Conservation (phyloP, 306 rosid genomes). For the Fragaria nilgerrensis region DNA sequence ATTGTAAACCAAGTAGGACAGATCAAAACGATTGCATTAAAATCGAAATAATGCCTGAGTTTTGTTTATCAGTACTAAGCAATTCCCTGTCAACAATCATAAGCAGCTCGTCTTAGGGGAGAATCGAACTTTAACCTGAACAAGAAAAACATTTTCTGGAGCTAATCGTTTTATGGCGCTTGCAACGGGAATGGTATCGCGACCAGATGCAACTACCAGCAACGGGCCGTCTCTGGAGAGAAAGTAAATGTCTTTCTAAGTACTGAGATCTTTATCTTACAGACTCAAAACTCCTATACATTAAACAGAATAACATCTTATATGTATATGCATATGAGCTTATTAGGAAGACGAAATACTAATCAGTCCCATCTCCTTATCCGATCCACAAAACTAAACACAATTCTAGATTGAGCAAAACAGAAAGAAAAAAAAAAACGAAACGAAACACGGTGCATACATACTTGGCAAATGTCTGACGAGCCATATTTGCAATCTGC, state of each 20-base stretch:
- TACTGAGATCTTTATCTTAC: neutral
- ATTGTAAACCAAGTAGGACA: neutral
- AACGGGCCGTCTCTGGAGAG: constrained; percentile 70
- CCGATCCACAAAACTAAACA: constrained; percentile 1
- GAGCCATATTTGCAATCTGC: constrained; percentile 66
- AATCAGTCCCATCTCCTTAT: neutral
- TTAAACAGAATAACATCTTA: neutral
- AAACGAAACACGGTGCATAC: constrained; percentile 9
- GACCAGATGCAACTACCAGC: constrained; percentile 86
- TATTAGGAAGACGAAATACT: neutral
- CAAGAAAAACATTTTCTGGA: constrained; percentile 84
- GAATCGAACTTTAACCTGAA: constrained; percentile 61
- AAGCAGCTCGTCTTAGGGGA: constrained; percentile 3
- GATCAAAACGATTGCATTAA: neutral
- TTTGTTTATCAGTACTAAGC: neutral
- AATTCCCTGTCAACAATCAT: neutral
- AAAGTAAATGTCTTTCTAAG: neutral
- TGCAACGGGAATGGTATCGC: constrained; percentile 79
- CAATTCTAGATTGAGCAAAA: neutral
- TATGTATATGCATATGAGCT: neutral
- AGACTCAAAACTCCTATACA: neutral
- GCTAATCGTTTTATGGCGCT: constrained; percentile 80
- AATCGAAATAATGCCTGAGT: neutral
- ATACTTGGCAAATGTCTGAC: constrained; percentile 59
- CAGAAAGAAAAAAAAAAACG: neutral